Conservation (phyloP, 257 asterid genomes). For the Nicotiana noctiflora region DNA sequence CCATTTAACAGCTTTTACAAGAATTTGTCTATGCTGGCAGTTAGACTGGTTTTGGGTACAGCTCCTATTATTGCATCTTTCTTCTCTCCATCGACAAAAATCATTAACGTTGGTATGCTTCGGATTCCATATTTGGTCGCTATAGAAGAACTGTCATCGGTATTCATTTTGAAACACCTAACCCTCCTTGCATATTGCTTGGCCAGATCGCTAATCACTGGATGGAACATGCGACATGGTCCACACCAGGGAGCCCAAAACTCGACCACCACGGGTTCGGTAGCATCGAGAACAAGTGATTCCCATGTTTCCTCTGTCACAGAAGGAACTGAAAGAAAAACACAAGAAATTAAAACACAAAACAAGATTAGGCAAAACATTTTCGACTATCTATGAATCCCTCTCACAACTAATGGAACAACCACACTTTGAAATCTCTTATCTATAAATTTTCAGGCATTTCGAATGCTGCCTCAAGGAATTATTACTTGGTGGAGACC, state of each 20-base stretch:
- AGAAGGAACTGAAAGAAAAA: conserved; percentile 15
- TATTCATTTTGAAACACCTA: conserved; percentile 18
- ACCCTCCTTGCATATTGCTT: conserved; percentile 17
- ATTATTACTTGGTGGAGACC: no score
- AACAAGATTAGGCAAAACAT: not conserved
- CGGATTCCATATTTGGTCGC: conserved; percentile 24
- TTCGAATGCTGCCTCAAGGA: no score
- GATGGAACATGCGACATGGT: conserved; percentile 29
- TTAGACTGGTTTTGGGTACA: conserved; percentile 24
- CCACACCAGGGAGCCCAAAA: conserved; percentile 37
- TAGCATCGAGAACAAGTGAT: conserved; percentile 18
- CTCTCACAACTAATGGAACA: no score
- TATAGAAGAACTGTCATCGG: conserved; percentile 17
- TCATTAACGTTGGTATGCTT: conserved; percentile 27
- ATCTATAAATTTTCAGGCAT: no score
- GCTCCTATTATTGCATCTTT: conserved; percentile 27
- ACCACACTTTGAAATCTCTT: no score
- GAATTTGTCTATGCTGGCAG: conserved; percentile 22
- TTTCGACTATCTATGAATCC: not conserved
- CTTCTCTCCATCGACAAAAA: conserved; percentile 21
- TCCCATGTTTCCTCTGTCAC: conserved; percentile 22
- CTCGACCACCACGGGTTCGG: conserved; percentile 21
- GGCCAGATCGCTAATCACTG: conserved; percentile 21
- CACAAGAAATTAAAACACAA: not conserved
- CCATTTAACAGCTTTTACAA: conserved; percentile 9